These are phyloP conservation scores for Theileria annulata DNA, from an alignment of 169 alveolate genomes.

Conservation along the genomic window DNA sequence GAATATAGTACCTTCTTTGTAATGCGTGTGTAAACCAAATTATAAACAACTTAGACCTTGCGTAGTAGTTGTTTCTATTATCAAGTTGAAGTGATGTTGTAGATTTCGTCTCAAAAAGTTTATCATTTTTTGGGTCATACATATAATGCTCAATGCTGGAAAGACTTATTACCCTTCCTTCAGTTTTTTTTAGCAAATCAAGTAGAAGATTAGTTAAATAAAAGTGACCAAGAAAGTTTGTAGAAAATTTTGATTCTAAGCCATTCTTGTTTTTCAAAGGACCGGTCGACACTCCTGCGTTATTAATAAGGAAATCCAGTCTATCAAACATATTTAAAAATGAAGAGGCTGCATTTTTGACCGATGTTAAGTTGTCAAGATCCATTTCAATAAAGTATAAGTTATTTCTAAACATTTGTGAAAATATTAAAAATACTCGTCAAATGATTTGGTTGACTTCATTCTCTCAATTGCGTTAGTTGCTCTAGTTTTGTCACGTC, in stretches of 20 bases:
- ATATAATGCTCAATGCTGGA: slow-evolving; percentile 55
- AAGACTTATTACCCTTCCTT: slow-evolving; percentile 44
- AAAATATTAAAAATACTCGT: not conserved
- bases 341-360: slow-evolving; percentile 26
- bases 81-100: slow-evolving; percentile 5
- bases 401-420: slow-evolving; percentile 13
- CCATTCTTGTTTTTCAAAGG: slow-evolving; percentile 1
- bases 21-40: slow-evolving; percentile 55
- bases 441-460: slow-evolving; percentile 19
- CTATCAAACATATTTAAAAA: slow-evolving; percentile 16
- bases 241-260: slow-evolving; percentile 27
- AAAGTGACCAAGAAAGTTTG: slow-evolving; percentile 60
- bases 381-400: slow-evolving; percentile 56
- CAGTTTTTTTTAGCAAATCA: slow-evolving; percentile 8
- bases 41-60: slow-evolving; percentile 43
- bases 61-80: slow-evolving; percentile 19
- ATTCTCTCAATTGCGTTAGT: slow-evolving; percentile 50
- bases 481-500: slow-evolving; percentile 48
- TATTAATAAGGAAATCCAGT: slow-evolving; percentile 50
- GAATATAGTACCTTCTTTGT: slow-evolving; percentile 19
- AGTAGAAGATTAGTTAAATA: slow-evolving; percentile 34
- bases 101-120: slow-evolving; percentile 6
- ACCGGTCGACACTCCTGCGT: slow-evolving; percentile 41
- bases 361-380: slow-evolving; percentile 32
- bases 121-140: slow-evolving; percentile 44